Base-by-base conservation (phyloP, 176 grass and related monocot species). In the Cenchrus americanus region DNA sequence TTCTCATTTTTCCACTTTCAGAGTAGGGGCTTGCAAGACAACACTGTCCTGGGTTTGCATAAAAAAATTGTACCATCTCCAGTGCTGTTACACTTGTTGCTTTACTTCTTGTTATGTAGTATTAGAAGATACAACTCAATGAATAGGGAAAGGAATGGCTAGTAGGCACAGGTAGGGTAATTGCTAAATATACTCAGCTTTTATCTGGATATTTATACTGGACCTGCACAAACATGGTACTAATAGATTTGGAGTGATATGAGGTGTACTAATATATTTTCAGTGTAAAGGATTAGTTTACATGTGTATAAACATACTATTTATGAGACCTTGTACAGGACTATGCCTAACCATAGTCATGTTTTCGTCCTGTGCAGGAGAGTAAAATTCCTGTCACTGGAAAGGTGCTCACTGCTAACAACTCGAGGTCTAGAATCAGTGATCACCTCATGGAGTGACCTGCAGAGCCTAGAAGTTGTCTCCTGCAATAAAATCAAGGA, bases 401-500 rank as follows among this genome's bases (percentile, higher is more conserved):
- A 96, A 88, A 70, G 96, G 27, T 99, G 96, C 83, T 99, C 96
- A 23, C 74, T 83, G 24, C 50, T 99, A 71, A 92, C 91, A 79
- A 96, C 91, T 22, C 88, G 84, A 70, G 85, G 96, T 87, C 47
- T 99, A 0, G 93, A 99, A 76, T 88, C 86, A 7, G 82, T 96
- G 19, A 87, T 99, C 70, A 83, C 91, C 19, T 94, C 91, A 52
- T 99, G 93, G 93, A 83, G 78, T 18, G 91, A 96, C 58, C 77
- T 99, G 62, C 85, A 96, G 88, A 96, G 86, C 53, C 84, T 99
- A 50, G 53, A 66, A 15, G 91, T 99, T 53, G 79, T 94, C 48
- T 79, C 81, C 32, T 96, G 96, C 80, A 94, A 96, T 82, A 92
- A 92, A 61, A 83, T 99, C 44, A 96, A 96, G 66, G 91, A 96